Conservation (phyloP, 331 rosid species). For the Quercus phellos region DNA sequence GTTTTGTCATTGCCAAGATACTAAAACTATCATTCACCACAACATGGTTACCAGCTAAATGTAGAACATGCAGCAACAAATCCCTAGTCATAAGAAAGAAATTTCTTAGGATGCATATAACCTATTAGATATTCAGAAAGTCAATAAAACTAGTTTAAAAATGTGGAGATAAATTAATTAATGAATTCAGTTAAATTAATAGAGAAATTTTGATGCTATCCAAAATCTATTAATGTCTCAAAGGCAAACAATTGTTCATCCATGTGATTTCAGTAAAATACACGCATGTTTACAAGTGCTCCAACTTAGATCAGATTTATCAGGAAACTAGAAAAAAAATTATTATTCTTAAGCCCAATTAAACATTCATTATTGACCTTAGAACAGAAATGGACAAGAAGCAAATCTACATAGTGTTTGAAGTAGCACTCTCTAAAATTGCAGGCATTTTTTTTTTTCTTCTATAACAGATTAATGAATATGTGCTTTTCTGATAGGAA, state of each 20-base stretch:
- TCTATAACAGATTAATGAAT: background rate
- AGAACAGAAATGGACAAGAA: background rate
- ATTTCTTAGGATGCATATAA: slow-evolving; percentile 23
- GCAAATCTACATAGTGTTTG: background rate
- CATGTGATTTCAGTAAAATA: background rate
- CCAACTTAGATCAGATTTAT: background rate
- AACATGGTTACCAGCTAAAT: slow-evolving; percentile 24
- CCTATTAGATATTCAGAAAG: slow-evolving; percentile 20
- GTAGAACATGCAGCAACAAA: slow-evolving; percentile 26
- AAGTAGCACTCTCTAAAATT: background rate
- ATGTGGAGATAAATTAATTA: slow-evolving; percentile 4
- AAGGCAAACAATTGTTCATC: background rate
- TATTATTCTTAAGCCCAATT: background rate
- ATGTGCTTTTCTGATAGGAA: background rate
- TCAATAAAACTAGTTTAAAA: slow-evolving; percentile 7
- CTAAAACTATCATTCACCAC: slow-evolving; percentile 37
- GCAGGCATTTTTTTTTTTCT: background rate
- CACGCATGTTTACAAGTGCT: background rate
- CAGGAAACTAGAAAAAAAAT: background rate
- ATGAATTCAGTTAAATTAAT: background rate
- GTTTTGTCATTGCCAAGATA: slow-evolving; percentile 45
- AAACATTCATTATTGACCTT: background rate
- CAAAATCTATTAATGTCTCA: background rate
- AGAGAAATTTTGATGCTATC: background rate
- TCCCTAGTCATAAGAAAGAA: slow-evolving; percentile 23